Evolutionary conservation across 495 filamentous ascomycete genomes (phyloP).

Genomic region (Penicillium macrosclerotiorum): DNA sequence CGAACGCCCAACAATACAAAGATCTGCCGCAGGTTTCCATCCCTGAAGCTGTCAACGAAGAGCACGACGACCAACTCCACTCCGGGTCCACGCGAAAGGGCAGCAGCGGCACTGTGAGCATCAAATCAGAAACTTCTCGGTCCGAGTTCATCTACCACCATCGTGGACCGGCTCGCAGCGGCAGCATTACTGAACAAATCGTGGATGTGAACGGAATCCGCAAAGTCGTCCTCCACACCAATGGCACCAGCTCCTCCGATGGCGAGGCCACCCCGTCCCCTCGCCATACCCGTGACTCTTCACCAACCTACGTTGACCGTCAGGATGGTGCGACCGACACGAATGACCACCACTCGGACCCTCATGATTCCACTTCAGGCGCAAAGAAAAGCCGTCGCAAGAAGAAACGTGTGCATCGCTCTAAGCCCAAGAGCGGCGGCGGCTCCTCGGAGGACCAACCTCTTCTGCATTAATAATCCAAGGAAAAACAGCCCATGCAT

Average conservation of each 20-base stretch:
- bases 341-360: slow-evolving; percentile 1
- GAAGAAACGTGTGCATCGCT: slow-evolving; percentile 24
- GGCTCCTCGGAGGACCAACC: slow-evolving; percentile 18
- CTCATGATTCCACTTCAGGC: slow-evolving; percentile 2
- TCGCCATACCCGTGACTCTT: slow-evolving; percentile 6
- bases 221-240: slow-evolving; percentile 81
- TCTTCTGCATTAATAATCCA: slow-evolving; percentile 12
- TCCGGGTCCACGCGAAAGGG: slow-evolving; percentile 17
- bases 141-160: slow-evolving; percentile 34
- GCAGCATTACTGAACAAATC: slow-evolving; percentile 86
- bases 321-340: slow-evolving; percentile 10
- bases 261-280: slow-evolving; percentile 19
- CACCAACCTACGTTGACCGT: slow-evolving; percentile 15
- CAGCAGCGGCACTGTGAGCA: slow-evolving; percentile 31
- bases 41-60: slow-evolving; percentile 39
- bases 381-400: slow-evolving; percentile 33
- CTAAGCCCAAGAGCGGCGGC: slow-evolving; percentile 8
- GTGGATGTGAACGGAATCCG: slow-evolving; percentile 77
- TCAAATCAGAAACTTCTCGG: slow-evolving; percentile 39
- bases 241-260: slow-evolving; percentile 51
- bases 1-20: slow-evolving; percentile 24
- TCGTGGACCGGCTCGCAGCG: slow-evolving; percentile 65
- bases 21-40: slow-evolving; percentile 32
- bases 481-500: background rate
- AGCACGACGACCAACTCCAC: slow-evolving; percentile 27